Percentiles rank a stretch among this genome's conserved stretches.
Evolutionary conservation across 2,329 filamentous ascomycete species (phyloP).

Genomic region (Verticillium albo-atrum): DNA sequence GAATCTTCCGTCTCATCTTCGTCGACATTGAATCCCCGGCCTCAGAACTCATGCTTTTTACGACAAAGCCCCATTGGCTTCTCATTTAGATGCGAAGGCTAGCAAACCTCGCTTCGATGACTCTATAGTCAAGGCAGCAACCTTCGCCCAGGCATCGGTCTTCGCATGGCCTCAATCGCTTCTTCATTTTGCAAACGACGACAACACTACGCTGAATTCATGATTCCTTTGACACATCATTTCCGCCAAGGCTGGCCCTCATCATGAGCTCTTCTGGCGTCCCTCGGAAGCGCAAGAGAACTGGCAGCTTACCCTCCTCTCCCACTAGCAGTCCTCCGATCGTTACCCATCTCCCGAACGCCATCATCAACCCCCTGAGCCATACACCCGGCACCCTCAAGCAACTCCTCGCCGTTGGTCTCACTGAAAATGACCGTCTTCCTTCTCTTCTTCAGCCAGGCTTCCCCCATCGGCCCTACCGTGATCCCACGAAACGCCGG

Average conservation of each 20-base stretch:
- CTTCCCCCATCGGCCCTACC: slow-evolving; percentile 46
- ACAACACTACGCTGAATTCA: neutral
- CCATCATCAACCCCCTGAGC: slow-evolving; percentile 49
- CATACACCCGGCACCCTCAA: slow-evolving; percentile 45
- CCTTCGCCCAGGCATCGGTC: too few relatives aligned
- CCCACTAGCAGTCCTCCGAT: neutral
- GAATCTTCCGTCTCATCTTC: neutral
- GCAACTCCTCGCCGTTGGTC: slow-evolving; percentile 51
- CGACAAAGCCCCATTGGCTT: too few relatives aligned
- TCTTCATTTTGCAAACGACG: neutral
- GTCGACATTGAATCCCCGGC: neutral
- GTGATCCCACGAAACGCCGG: neutral
- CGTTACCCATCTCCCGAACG: slow-evolving; percentile 18
- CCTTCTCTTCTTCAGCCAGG: slow-evolving; percentile 30
- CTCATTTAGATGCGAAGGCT: too few relatives aligned
- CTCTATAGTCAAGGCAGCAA: too few relatives aligned
- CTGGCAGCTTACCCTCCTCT: neutral
- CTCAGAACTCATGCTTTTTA: neutral
- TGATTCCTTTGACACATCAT: too few relatives aligned
- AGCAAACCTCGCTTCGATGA: too few relatives aligned
- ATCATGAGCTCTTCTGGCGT: neutral
- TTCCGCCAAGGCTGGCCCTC: neutral
- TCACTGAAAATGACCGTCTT: slow-evolving; percentile 40
- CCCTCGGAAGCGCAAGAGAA: neutral
- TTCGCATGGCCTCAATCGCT: too few relatives aligned